phyloP scores from a whole-genome alignment of 2,329 filamentous ascomycete genomes.

The Sclerotinia minor region DNA sequence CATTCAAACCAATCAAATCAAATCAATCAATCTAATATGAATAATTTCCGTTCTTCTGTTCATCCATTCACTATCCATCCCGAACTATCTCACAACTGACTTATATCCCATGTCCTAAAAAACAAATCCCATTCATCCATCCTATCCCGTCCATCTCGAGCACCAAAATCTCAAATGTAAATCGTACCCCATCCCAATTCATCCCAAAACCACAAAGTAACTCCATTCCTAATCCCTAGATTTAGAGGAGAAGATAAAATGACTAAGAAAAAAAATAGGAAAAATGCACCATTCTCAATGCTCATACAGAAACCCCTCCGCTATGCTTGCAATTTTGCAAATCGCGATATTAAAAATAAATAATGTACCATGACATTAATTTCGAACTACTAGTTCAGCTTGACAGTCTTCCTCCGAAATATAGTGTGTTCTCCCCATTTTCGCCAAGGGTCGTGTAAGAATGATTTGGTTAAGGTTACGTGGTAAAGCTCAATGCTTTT shows the following conservation, averaged over 20 bases:
- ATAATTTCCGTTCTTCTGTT: neutral
- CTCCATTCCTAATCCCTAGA: conserved; percentile 1
- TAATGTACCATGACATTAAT: neutral
- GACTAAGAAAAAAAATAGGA: neutral
- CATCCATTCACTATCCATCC: neutral
- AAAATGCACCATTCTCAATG: conserved; percentile 4
- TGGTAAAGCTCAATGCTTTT: conserved; percentile 37
- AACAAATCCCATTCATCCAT: neutral
- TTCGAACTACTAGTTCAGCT: neutral
- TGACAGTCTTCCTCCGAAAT: neutral
- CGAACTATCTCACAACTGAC: neutral
- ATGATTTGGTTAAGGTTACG: neutral
- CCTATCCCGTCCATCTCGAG: neutral
- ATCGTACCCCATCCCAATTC: neutral
- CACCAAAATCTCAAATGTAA: neutral
- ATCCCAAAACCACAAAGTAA: conserved; percentile 2
- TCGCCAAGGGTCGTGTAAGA: neutral
- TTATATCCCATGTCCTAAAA: no score
- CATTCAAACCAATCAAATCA: neutral
- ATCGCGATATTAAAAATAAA: neutral
- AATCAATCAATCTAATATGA: conserved; percentile 6
- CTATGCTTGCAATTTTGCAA: conserved; percentile 12
- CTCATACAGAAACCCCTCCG: conserved; percentile 13
- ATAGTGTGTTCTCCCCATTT: neutral
- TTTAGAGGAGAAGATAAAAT: neutral